Percentiles rank a stretch among this genome's conserved stretches.
Conservation (phyloP, 495 filamentous ascomycete species). For the Daldinia bambusicola region DNA sequence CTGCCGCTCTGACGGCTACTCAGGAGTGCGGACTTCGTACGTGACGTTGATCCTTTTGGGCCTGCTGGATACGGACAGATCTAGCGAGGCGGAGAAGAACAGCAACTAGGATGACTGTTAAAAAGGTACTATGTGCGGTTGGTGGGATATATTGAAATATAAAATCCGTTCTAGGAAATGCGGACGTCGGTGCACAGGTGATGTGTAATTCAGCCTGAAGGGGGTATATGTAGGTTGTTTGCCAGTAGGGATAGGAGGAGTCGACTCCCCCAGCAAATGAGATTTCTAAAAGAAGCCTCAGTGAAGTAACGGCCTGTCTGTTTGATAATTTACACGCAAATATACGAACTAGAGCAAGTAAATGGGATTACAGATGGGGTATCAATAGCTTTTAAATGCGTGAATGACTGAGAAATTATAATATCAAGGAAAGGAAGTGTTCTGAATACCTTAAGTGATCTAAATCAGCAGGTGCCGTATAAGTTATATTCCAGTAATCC, state of each 20-base stretch:
- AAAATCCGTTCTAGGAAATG: slow-evolving; percentile 38
- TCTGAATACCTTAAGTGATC: slow-evolving; percentile 29
- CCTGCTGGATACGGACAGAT: slow-evolving; percentile 31
- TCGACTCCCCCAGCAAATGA: slow-evolving; percentile 28
- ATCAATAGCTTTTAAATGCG: slow-evolving; percentile 16
- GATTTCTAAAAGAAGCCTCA: slow-evolving; percentile 14
- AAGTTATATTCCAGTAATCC: slow-evolving; percentile 17
- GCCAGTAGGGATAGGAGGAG: slow-evolving; percentile 14
- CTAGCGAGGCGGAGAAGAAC: slow-evolving; percentile 36
- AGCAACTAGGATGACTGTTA: slow-evolving; percentile 28
- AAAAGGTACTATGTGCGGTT: slow-evolving; percentile 29
- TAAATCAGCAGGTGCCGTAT: slow-evolving; percentile 12
- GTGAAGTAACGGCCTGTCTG: slow-evolving; percentile 14
- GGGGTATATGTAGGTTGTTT: slow-evolving; percentile 25
- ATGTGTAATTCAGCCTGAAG: slow-evolving; percentile 43
- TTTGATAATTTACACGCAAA: background rate
- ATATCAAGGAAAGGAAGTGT: slow-evolving; percentile 19
- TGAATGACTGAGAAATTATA: slow-evolving; percentile 6
- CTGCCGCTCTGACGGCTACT: slow-evolving; percentile 23
- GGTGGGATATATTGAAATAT: slow-evolving; percentile 32
- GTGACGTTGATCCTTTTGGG: slow-evolving; percentile 26
- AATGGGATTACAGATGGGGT: slow-evolving; percentile 13
- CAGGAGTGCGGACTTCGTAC: slow-evolving; percentile 16
- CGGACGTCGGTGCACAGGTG: slow-evolving; percentile 36
- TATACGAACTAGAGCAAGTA: slow-evolving; percentile 2